These are phyloP conservation scores for Lasiodiplodia citricola DNA, from an alignment of 2,329 filamentous ascomycete genomes.

Conservation along the genomic window DNA sequence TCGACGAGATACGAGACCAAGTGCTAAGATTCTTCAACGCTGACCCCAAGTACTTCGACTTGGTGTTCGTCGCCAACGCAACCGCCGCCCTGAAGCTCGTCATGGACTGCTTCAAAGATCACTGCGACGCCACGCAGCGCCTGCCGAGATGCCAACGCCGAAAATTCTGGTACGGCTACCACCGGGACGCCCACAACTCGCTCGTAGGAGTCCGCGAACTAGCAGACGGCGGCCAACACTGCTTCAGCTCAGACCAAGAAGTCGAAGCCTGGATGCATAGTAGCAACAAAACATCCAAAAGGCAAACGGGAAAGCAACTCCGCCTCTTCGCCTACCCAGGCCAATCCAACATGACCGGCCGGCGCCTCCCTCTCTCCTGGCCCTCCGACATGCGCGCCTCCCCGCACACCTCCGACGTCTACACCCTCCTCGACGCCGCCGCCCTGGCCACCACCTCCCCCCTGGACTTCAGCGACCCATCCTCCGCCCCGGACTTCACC, in stretches of 20 bases:
- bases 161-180: constrained; percentile 80
- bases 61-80: constrained; percentile 91
- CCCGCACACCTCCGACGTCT: constrained; percentile 48
- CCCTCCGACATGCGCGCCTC: constrained; percentile 47
- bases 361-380: constrained; percentile 76
- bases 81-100: constrained; percentile 91
- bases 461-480: constrained; percentile 69
- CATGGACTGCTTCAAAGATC: constrained; percentile 73
- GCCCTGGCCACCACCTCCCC: constrained; percentile 78
- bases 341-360: constrained; percentile 92
- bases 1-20: constrained; percentile 62
- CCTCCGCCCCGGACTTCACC: constrained; percentile 74
- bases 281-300: constrained; percentile 32
- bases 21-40: constrained; percentile 80
- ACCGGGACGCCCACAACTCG: constrained; percentile 85
- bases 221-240: constrained; percentile 65
- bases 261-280: constrained; percentile 68
- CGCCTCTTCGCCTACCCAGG: constrained; percentile 81
- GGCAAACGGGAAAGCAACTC: constrained; percentile 54
- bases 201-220: constrained; percentile 78
- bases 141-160: constrained; percentile 41
- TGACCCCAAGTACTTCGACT: constrained; percentile 78
- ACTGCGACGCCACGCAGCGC: constrained; percentile 65
- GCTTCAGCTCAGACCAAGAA: constrained; percentile 67
- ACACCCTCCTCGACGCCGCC: constrained; percentile 83